These are phyloP conservation scores for Fragaria vesca DNA, from an alignment of 306 rosid species.

Conservation along the genomic window DNA sequence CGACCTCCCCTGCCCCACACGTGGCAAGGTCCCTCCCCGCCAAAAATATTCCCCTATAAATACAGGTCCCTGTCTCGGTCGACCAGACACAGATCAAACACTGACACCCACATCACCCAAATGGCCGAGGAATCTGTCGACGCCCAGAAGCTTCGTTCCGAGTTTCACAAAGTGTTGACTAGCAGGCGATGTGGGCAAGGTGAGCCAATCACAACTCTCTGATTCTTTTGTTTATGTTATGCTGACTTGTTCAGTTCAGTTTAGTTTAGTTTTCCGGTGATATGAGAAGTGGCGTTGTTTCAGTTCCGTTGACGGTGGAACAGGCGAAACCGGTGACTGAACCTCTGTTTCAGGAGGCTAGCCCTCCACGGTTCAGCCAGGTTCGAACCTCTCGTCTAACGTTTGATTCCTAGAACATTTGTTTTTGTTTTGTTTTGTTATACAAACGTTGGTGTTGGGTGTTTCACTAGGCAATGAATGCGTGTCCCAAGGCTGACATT, in stretches of 20 bases:
- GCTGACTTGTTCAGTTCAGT: neutral
- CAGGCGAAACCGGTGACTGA: constrained; percentile 47
- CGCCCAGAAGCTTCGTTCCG: constrained; percentile 48
- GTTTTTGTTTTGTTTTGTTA: neutral
- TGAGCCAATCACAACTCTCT: neutral
- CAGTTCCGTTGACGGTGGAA: constrained; percentile 62
- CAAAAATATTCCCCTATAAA: constrained; percentile 16
- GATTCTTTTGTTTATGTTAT: constrained; percentile 5
- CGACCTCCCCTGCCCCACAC: constrained; percentile 18
- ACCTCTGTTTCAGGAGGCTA: constrained; percentile 48
- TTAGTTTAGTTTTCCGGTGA: neutral
- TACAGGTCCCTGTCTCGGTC: constrained; percentile 2
- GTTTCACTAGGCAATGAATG: constrained; percentile 45
- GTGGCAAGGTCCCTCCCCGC: constrained; percentile 31
- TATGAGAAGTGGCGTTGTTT: neutral
- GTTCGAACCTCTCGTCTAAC: constrained; percentile 24
- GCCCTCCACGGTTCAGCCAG: constrained; percentile 41
- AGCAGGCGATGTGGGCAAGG: constrained; percentile 53
- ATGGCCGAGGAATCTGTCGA: constrained; percentile 41
- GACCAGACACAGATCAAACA: neutral
- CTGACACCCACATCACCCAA: neutral
- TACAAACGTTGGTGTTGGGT: constrained; percentile 13
- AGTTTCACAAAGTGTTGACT: constrained; percentile 48
- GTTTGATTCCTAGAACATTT: neutral
- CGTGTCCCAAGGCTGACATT: constrained; percentile 55